Evolutionary conservation across 108 stramenopile species (phyloP), one percentile per base, ranked within the genome.

Genomic region (Pseudonitzschia pungens): DNA sequence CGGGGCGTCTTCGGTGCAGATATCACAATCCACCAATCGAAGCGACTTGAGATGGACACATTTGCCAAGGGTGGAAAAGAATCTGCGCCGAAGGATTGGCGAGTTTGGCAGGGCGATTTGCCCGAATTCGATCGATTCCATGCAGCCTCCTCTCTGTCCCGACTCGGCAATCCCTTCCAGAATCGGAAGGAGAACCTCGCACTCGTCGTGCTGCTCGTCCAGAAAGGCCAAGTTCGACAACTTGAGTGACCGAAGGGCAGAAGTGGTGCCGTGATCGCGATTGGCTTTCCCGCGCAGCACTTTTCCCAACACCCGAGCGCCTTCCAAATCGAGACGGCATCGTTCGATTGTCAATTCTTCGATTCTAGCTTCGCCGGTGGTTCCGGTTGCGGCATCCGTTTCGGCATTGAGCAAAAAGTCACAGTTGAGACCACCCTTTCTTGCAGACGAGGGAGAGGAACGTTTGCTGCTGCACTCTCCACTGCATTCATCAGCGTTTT

Each of bases 11-110:
- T 62, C 60, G 18, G 32, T 21, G 1, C 73, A 63, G 48, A 80
- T 64, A 1, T 73, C 70, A 27, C 68, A 71, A 28, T 75, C 26
- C 10, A 69, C 48, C 44, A 80, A 48, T 15, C 26, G 29, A 14
- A 80, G 74, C 43, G 73, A 70, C n/a, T 53, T 33, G 10, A 80
- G 27, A 22, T 31, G 55, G n/a, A 16, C n/a, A 28, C 74, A 75
- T 42, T 42, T 50, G 14, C 36, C 36, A 15, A 62, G 36, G n/a
- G 60, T 16, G 15, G 60, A 33, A 62, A 41, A 40, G 36, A 62
- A 62, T 33, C 14, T 18, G 3, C 32, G 32, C 14, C 60, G 60
- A 7, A 62, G 60, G 15, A 4, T 20, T 2, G 28, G 28, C 11
- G 60, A 1, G 7, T 24, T 15, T 7, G 60, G 32, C 6, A 41